A percentile compares a stretch with the other conserved stretches of the same genome.
Evolutionary conservation across 257 asterid genomes (phyloP).

Genomic region (Handroanthus guayacan): DNA sequence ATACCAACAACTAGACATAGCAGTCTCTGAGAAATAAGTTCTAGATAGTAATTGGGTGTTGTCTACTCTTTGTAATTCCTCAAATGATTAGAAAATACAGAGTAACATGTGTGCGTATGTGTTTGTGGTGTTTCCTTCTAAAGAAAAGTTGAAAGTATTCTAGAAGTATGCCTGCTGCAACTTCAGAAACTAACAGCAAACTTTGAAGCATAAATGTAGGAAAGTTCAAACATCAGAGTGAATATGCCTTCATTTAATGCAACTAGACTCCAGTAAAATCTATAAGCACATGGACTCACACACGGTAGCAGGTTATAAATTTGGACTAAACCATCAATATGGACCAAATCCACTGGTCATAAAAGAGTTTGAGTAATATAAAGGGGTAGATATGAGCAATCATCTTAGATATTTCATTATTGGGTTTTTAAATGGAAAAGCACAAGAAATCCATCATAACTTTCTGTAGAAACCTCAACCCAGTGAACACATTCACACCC

Average conservation of each 20-base stretch:
- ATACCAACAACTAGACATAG: conserved; percentile 10
- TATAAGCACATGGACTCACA: not conserved
- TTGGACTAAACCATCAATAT: not conserved
- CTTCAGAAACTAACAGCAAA: not conserved
- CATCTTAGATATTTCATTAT: too few species aligned
- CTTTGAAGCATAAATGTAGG: not conserved
- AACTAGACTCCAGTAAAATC: not conserved
- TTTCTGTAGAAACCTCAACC: not conserved
- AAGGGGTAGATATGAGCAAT: too few species aligned
- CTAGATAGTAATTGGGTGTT: not conserved
- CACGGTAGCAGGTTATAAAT: not conserved
- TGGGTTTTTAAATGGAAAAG: not conserved
- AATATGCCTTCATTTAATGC: not conserved
- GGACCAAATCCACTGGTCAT: conserved; percentile 8
- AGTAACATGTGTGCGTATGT: not conserved
- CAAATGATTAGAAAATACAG: not conserved
- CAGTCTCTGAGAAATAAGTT: not conserved
- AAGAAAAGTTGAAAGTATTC: not conserved
- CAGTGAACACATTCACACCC: not conserved
- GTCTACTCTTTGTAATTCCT: not conserved
- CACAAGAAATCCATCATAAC: not conserved
- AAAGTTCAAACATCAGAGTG: not conserved
- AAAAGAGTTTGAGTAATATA: not conserved
- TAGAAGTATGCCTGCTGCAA: not conserved
- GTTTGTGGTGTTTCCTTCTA: not conserved